phyloP scores from a whole-genome alignment of 139 green algal genomes.

The Volvox africanus region DNA sequence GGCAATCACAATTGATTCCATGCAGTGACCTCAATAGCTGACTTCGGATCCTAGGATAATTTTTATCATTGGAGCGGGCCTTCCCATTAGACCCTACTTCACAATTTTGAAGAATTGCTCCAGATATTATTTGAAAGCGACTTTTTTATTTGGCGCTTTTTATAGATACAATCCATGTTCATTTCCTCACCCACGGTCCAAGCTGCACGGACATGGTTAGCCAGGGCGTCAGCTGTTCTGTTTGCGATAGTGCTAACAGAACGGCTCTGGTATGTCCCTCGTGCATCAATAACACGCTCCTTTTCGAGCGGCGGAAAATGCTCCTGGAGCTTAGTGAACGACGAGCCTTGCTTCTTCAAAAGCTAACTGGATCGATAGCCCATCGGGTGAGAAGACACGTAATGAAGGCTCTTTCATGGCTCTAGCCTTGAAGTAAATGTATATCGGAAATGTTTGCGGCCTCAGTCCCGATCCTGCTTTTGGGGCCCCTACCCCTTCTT shows the following conservation, averaged over 20 bases:
- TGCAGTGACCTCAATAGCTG: too few species aligned
- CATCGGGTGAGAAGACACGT: constrained; percentile 1
- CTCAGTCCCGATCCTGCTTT: not conserved
- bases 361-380: not conserved
- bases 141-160: not conserved
- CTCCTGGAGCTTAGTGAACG: constrained; percentile 39
- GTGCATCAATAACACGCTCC: constrained; percentile 43
- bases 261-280: constrained; percentile 5
- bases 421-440: too few species aligned
- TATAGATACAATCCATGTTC: not conserved
- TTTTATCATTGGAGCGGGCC: too few species aligned
- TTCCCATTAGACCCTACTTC: too few species aligned
- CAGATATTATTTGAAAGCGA: too few species aligned
- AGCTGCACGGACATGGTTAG: not conserved
- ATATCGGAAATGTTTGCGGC: not conserved
- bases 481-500: not conserved
- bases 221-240: constrained; percentile 32
- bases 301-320: constrained; percentile 45
- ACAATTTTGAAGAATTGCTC: too few species aligned
- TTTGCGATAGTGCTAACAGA: constrained; percentile 33
- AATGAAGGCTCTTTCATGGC: too few species aligned
- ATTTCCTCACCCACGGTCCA: not conserved
- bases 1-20: too few species aligned
- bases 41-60: too few species aligned
- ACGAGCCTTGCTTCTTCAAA: constrained; percentile 1